Evolutionary conservation across 768 basidiomycete genomes (phyloP).

Genomic region (Amanita jacksonii): DNA sequence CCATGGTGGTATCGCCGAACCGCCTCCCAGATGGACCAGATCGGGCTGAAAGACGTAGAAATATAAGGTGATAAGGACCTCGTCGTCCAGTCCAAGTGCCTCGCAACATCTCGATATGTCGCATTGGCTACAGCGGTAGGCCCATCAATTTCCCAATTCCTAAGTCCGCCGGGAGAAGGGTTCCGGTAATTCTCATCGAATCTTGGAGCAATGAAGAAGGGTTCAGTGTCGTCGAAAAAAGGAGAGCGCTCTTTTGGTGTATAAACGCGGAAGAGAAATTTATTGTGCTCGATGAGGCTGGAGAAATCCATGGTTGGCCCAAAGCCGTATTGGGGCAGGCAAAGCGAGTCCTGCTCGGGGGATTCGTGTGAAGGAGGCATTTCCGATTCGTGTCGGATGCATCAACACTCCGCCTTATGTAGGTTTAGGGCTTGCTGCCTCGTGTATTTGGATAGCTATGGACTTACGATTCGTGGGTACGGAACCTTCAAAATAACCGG

Average conservation of each 20-base stretch:
- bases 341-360: conserved; percentile 16
- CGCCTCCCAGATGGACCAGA: conserved; percentile 79
- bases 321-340: conserved; percentile 69
- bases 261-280: conserved; percentile 73
- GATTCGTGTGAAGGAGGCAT: conserved; percentile 21
- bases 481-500: conserved; percentile 5
- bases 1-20: conserved; percentile 62
- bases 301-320: conserved; percentile 54
- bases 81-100: conserved; percentile 75
- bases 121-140: conserved; percentile 18
- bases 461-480: not conserved
- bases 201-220: conserved; percentile 61
- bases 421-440: conserved; percentile 13
- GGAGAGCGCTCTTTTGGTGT: conserved; percentile 57
- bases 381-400: conserved; percentile 9
- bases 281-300: conserved; percentile 50
- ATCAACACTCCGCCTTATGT: not conserved
- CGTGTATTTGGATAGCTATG: conserved; percentile 16
- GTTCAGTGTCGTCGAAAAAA: conserved; percentile 43
- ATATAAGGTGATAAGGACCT: conserved; percentile 59
- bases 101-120: conserved; percentile 54
- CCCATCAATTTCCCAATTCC: conserved; percentile 1
- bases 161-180: conserved; percentile 23
- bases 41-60: conserved; percentile 72
- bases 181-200: conserved; percentile 41